Evolutionary conservation across 202 grass and related monocot species (phyloP).

Genomic region (Schoenoplectus tabernaemontani): DNA sequence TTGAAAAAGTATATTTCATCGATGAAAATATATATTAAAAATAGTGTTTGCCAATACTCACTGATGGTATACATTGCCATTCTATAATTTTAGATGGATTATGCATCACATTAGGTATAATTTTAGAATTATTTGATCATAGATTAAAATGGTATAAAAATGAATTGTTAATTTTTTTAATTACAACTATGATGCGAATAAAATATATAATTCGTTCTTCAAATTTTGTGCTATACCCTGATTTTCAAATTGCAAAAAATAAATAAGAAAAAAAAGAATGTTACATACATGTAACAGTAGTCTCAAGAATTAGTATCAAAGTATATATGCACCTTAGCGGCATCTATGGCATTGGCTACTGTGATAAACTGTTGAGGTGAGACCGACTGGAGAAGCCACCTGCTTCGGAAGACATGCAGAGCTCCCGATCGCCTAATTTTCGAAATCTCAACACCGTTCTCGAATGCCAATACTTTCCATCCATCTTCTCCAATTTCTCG

Average conservation of each 20-base stretch:
- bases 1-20: not conserved
- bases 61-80: no score
- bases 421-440: slow-evolving; percentile 45
- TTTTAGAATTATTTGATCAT: not conserved
- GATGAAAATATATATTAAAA: no score
- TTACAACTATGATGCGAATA: not conserved
- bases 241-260: not conserved
- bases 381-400: slow-evolving; percentile 73
- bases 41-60: no score
- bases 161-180: no score
- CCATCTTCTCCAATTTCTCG: slow-evolving; percentile 35
- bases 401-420: slow-evolving; percentile 68
- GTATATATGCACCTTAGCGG: slow-evolving; percentile 93
- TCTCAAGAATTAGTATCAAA: not conserved
- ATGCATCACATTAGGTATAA: not conserved
- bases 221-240: no score
- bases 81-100: not conserved
- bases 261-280: not conserved
- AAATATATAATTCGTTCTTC: no score
- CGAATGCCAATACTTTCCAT: slow-evolving; percentile 78
- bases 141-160: not conserved
- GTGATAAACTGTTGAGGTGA: slow-evolving; percentile 85
- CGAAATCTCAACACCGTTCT: slow-evolving; percentile 89
- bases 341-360: slow-evolving; percentile 84
- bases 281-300: not conserved